phyloP scores from a whole-genome alignment of 2,329 filamentous ascomycete species.

The Alternaria sp. region DNA sequence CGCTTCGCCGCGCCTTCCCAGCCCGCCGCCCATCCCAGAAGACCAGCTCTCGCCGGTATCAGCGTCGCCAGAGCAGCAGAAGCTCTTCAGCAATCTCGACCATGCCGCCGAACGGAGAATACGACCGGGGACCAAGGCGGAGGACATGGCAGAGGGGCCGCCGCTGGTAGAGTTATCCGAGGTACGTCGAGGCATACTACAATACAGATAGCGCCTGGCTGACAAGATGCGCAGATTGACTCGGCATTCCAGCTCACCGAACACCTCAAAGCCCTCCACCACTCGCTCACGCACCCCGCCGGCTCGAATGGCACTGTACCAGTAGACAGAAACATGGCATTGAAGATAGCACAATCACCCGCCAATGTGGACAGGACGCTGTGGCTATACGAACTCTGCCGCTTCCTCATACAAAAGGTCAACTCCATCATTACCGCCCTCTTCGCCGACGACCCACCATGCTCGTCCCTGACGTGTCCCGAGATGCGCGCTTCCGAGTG shows the following conservation, averaged over 20 bases:
- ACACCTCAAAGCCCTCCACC: slow-evolving; percentile 91
- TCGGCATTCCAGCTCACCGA: slow-evolving; percentile 97
- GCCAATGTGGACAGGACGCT: slow-evolving; percentile 82
- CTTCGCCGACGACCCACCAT: slow-evolving; percentile 87
- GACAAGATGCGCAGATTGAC: slow-evolving; percentile 71
- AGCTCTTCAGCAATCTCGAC: slow-evolving; percentile 63
- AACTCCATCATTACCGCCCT: slow-evolving; percentile 93
- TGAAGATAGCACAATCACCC: slow-evolving; percentile 79
- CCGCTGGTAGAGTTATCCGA: slow-evolving; percentile 85
- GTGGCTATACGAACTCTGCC: slow-evolving; percentile 97
- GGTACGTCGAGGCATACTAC: slow-evolving; percentile 58
- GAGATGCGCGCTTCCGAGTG: slow-evolving; percentile 99
- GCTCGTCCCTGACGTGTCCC: slow-evolving; percentile 86
- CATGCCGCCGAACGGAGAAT: slow-evolving; percentile 82
- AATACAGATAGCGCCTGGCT: slow-evolving; percentile 16
- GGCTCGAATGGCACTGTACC: slow-evolving; percentile 66
- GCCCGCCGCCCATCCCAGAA: slow-evolving; percentile 91
- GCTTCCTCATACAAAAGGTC: slow-evolving; percentile 92
- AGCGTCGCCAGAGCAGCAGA: slow-evolving; percentile 65
- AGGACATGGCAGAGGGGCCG: slow-evolving; percentile 90
- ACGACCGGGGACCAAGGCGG: slow-evolving; percentile 88
- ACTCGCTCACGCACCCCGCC: slow-evolving; percentile 73
- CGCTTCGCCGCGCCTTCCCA: slow-evolving; percentile 86
- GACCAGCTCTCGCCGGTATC: slow-evolving; percentile 85
- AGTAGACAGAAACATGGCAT: slow-evolving; percentile 77